Conservation (phyloP, 2,329 filamentous ascomycete species). For the Aspergillus melleus region DNA sequence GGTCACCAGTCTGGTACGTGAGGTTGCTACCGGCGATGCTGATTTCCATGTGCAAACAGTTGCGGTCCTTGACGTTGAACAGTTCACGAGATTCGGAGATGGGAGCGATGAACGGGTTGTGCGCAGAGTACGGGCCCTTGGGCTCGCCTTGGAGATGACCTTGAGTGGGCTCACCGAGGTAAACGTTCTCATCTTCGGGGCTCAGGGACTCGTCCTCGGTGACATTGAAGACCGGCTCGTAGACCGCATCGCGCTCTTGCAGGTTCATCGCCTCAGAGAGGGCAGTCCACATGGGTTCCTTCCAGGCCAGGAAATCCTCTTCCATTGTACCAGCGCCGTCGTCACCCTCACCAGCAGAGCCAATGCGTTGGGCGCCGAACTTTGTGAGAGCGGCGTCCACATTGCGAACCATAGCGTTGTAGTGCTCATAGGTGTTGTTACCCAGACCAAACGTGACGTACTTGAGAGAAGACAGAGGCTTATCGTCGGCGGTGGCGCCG, state of each 20-base stretch:
- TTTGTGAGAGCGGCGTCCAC: slow-evolving; percentile 79
- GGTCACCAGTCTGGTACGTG: slow-evolving; percentile 92
- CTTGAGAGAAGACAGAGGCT: slow-evolving; percentile 78
- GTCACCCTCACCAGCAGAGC: slow-evolving; percentile 88
- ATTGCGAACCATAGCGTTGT: slow-evolving; percentile 97
- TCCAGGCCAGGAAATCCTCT: slow-evolving; percentile 98
- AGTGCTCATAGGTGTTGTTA: slow-evolving; percentile 99
- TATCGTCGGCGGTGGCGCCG: slow-evolving; percentile 60
- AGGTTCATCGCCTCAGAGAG: slow-evolving; percentile 80
- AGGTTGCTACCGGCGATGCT: slow-evolving; percentile 87
- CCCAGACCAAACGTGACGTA: slow-evolving; percentile 95
- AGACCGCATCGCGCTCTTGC: slow-evolving; percentile 93
- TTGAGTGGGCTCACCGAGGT: slow-evolving; percentile 94
- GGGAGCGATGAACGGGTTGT: slow-evolving; percentile 95
- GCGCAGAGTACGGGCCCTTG: slow-evolving; percentile 90
- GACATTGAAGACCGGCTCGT: slow-evolving; percentile 88
- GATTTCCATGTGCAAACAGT: slow-evolving; percentile 95
- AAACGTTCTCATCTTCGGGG: slow-evolving; percentile 76
- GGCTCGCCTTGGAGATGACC: slow-evolving; percentile 83
- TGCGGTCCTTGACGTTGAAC: slow-evolving; percentile 84
- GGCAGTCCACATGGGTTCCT: slow-evolving; percentile 96
- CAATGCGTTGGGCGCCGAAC: slow-evolving; percentile 80
- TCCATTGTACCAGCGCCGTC: slow-evolving; percentile 99
- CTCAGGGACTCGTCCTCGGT: slow-evolving; percentile 72
- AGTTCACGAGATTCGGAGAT: slow-evolving; percentile 88